Conservation (phyloP, 169 alveolate species). For the Neospora caninum region DNA sequence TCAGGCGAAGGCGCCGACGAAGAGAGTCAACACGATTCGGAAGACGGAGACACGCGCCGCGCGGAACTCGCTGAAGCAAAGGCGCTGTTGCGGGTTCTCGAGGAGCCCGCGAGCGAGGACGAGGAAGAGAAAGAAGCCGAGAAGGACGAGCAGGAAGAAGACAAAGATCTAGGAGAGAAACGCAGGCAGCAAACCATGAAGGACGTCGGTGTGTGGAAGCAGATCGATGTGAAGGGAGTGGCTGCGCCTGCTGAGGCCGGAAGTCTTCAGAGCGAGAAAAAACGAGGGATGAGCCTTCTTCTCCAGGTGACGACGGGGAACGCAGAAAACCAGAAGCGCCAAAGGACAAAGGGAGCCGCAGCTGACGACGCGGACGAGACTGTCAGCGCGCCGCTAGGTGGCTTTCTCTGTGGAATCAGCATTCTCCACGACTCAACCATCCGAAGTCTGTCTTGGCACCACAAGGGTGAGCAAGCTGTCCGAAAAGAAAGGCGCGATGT, state of each 20-base stretch:
- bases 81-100: not conserved
- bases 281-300: no score
- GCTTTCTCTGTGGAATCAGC: slow-evolving; percentile 51
- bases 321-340: not conserved
- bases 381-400: slow-evolving; percentile 22
- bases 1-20: not conserved
- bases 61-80: not conserved
- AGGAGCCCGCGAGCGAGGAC: not conserved
- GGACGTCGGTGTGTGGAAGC: slow-evolving; percentile 14
- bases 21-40: not conserved
- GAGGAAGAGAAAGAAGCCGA: not conserved
- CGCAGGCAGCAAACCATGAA: slow-evolving; percentile 18
- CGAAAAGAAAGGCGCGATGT: no score
- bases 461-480: slow-evolving; percentile 14
- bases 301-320: not conserved
- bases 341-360: not conserved
- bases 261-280: not conserved
- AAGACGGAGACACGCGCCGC: slow-evolving; percentile 14
- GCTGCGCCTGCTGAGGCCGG: slow-evolving; percentile 25
- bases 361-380: not conserved
- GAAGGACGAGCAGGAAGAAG: not conserved
- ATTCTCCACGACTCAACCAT: slow-evolving; percentile 61
- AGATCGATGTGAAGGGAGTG: not conserved
- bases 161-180: not conserved
- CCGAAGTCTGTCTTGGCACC: slow-evolving; percentile 55